A percentile compares a stretch with the other conserved stretches of the same genome.
These are phyloP conservation scores for Exutisphaerella laricina DNA, from an alignment of 2,329 filamentous ascomycete genomes.

Conservation along the genomic window DNA sequence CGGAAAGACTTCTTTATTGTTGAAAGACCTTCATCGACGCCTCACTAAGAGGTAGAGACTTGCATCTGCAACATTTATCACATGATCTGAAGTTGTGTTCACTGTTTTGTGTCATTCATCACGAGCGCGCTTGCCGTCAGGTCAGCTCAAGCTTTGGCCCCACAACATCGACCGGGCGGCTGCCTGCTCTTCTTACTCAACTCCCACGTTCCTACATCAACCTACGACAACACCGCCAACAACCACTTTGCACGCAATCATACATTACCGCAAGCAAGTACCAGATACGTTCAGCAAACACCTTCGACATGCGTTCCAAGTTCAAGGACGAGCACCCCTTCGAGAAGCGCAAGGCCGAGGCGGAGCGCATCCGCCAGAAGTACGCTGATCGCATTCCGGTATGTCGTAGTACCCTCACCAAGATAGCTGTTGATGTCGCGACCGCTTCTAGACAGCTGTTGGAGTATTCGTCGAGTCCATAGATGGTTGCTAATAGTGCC, in stretches of 20 bases:
- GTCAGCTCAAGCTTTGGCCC: neutral
- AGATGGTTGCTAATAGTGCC: constrained; percentile 2
- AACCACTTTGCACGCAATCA: constrained; percentile 1
- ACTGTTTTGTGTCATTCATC: neutral
- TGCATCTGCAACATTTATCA: constrained; percentile 1
- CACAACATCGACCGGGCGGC: neutral
- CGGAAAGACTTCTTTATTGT: neutral
- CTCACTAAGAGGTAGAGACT: neutral
- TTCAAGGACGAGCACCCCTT: constrained; percentile 99
- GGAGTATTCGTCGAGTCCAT: too few relatives aligned
- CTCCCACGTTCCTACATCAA: constrained; percentile 7
- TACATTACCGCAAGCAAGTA: constrained; percentile 7
- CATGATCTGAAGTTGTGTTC: neutral
- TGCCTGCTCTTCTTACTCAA: neutral
- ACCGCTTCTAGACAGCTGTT: neutral
- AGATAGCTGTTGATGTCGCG: constrained; percentile 1
- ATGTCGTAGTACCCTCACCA: constrained; percentile 42
- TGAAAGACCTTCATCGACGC: neutral
- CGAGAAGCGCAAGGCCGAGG: constrained; percentile 99
- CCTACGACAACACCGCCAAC: constrained; percentile 15
- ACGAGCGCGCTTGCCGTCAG: constrained; percentile 3
- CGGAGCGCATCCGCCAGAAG: constrained; percentile 98
- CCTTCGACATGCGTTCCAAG: constrained; percentile 85
- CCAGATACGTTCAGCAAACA: constrained; percentile 16
- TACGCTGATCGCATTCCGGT: constrained; percentile 98